A percentile compares a stretch with the other conserved stretches of the same genome.
phyloP scores from a whole-genome alignment of 2,329 filamentous ascomycete genomes.

The Didymella keratinophila region DNA sequence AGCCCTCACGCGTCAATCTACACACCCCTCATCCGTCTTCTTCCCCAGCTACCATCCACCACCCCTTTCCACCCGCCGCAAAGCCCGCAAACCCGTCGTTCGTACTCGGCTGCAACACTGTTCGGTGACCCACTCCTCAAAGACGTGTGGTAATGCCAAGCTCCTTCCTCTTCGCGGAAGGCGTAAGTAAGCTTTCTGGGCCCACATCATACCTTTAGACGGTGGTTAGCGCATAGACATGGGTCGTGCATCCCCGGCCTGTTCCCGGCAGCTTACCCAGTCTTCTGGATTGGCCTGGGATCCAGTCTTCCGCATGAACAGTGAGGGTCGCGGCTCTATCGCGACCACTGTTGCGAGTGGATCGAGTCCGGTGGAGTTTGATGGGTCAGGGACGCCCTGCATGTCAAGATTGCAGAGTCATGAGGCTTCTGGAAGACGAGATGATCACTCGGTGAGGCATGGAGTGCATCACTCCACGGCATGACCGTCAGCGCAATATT shows the following conservation, averaged over 20 bases:
- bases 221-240: not conserved
- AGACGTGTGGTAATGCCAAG: slow-evolving; percentile 21
- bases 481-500: not conserved
- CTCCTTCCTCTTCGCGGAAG: slow-evolving; percentile 17
- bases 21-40: slow-evolving; percentile 1
- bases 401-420: slow-evolving; percentile 1
- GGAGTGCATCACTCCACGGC: not conserved
- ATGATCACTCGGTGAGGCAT: not conserved
- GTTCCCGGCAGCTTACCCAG: slow-evolving; percentile 5
- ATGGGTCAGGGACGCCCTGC: slow-evolving; percentile 7
- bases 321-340: not conserved
- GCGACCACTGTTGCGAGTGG: slow-evolving; percentile 1
- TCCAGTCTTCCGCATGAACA: slow-evolving; percentile 13
- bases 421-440: slow-evolving; percentile 5
- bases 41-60: slow-evolving; percentile 9
- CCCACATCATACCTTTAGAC: slow-evolving; percentile 7
- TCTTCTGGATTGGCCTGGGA: slow-evolving; percentile 3
- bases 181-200: slow-evolving; percentile 18
- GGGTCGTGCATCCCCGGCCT: slow-evolving; percentile 4
- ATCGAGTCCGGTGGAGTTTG: too few relatives aligned
- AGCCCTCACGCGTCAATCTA: not conserved
- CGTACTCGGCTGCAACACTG: slow-evolving; percentile 11
- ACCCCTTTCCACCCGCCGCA: slow-evolving; percentile 7
- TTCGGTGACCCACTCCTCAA: slow-evolving; percentile 2
- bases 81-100: not conserved